These are phyloP conservation scores for Penicillium salamii DNA, from an alignment of 495 filamentous ascomycete species.

Conservation along the genomic window DNA sequence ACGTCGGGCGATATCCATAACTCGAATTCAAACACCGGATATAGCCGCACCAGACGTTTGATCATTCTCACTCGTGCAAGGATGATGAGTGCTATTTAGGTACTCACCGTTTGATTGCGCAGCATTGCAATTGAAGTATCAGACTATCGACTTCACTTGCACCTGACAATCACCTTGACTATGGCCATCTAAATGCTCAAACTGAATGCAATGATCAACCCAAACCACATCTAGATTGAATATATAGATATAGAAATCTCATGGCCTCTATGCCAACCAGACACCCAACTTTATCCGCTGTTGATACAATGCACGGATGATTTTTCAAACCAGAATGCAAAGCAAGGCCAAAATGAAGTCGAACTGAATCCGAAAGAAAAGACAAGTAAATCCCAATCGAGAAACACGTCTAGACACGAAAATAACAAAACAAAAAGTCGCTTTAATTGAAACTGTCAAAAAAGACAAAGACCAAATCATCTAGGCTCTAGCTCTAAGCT, in stretches of 20 bases:
- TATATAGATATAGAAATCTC: slow-evolving; percentile 3
- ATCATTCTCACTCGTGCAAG: no score
- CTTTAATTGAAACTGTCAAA: slow-evolving; percentile 1
- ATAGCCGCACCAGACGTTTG: no score
- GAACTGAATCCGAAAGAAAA: slow-evolving; percentile 9
- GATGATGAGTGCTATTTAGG: no score
- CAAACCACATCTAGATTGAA: slow-evolving; percentile 1
- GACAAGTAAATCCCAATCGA: slow-evolving; percentile 24
- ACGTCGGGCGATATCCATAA: neutral
- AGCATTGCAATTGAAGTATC: no score
- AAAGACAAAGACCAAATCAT: neutral
- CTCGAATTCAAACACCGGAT: neutral
- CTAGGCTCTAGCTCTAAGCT: slow-evolving; percentile 2
- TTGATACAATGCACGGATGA: slow-evolving; percentile 34
- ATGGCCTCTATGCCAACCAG: slow-evolving; percentile 7
- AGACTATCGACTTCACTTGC: no score
- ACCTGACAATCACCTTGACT: no score
- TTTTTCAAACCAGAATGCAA: slow-evolving; percentile 11
- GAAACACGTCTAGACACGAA: slow-evolving; percentile 16
- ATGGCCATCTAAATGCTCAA: neutral
- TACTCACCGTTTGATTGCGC: no score
- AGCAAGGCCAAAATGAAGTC: slow-evolving; percentile 4
- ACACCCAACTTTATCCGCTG: slow-evolving; percentile 32
- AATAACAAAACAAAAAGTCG: slow-evolving; percentile 20
- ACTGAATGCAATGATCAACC: neutral